Percentiles rank a stretch among this genome's conserved stretches.
These are phyloP conservation scores for Aspergillus arachidicola DNA, from an alignment of 2,329 filamentous ascomycete species.

Conservation along the genomic window DNA sequence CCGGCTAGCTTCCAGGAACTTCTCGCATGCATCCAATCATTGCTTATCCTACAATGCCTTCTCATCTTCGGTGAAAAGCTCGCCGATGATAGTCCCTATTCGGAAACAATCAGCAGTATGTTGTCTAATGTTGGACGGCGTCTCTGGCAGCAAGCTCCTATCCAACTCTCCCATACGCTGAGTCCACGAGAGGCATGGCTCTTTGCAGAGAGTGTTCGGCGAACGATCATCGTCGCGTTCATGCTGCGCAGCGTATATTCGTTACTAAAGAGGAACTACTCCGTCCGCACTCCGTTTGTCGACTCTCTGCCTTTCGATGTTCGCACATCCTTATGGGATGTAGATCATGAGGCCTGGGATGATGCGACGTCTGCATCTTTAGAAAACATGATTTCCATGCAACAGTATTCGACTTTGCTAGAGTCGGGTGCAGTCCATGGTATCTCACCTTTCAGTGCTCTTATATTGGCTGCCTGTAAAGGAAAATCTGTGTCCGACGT, in stretches of 20 bases:
- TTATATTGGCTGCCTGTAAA: conserved; percentile 31
- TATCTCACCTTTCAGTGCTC: conserved; percentile 21
- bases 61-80: conserved; percentile 17
- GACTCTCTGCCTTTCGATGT: conserved; percentile 33
- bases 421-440: conserved; percentile 24
- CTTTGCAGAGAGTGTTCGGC: conserved; percentile 34
- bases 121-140: conserved; percentile 21
- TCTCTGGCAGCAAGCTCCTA: conserved; percentile 30
- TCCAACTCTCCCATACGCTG: conserved; percentile 25
- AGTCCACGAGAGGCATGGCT: conserved; percentile 34
- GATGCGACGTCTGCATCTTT: background rate
- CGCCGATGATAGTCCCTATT: conserved; percentile 9
- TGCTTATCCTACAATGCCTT: conserved; percentile 30
- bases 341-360: conserved; percentile 15
- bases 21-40: conserved; percentile 26
- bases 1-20: conserved; percentile 26
- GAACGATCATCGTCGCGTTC: conserved; percentile 35
- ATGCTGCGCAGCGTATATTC: conserved; percentile 36
- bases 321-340: conserved; percentile 31
- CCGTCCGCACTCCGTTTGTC: conserved; percentile 31
- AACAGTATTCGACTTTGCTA: conserved; percentile 29
- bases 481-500: conserved; percentile 20
- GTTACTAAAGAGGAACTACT: conserved; percentile 27
- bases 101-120: conserved; percentile 20
- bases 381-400: conserved; percentile 28